Percentiles rank a stretch among this genome's conserved stretches.
Conservation (phyloP, 2,329 filamentous ascomycete species). For the Aspergillus neoniger region DNA sequence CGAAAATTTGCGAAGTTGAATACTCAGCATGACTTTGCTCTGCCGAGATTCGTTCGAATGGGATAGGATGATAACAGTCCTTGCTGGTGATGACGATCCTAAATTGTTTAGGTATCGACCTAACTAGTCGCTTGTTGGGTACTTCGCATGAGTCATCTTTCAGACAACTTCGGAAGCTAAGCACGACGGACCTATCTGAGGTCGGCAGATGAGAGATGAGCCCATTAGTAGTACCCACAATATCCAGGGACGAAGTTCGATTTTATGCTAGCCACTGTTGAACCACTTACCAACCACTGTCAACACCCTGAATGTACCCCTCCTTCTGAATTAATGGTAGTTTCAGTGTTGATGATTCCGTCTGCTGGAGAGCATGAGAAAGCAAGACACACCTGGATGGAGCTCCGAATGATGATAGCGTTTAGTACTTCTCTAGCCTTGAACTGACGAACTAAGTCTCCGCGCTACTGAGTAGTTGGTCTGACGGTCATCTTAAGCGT, state of each 20-base stretch:
- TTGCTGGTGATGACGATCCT: background rate
- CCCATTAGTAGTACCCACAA: background rate
- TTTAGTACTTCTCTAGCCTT: background rate
- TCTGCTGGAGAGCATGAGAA: background rate
- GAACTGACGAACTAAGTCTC: background rate
- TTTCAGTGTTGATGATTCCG: background rate
- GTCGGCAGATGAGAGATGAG: background rate
- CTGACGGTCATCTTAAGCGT: background rate
- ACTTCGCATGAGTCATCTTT: slow-evolving; percentile 6
- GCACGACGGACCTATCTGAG: background rate
- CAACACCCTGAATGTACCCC: background rate
- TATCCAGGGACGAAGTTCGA: too few relatives aligned
- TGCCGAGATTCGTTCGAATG: background rate
- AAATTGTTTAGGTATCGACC: background rate
- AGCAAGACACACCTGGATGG: background rate
- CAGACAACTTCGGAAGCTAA: background rate
- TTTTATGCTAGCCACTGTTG: too few relatives aligned
- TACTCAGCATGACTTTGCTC: background rate
- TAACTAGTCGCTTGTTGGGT: slow-evolving; percentile 8
- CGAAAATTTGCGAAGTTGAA: background rate
- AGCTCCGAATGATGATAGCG: background rate
- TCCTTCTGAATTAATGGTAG: background rate
- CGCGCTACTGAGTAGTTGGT: background rate
- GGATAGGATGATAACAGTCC: background rate
- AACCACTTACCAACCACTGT: background rate